These are phyloP conservation scores for Platismatia glauca DNA, from an alignment of 495 filamentous ascomycete species.

Conservation along the genomic window DNA sequence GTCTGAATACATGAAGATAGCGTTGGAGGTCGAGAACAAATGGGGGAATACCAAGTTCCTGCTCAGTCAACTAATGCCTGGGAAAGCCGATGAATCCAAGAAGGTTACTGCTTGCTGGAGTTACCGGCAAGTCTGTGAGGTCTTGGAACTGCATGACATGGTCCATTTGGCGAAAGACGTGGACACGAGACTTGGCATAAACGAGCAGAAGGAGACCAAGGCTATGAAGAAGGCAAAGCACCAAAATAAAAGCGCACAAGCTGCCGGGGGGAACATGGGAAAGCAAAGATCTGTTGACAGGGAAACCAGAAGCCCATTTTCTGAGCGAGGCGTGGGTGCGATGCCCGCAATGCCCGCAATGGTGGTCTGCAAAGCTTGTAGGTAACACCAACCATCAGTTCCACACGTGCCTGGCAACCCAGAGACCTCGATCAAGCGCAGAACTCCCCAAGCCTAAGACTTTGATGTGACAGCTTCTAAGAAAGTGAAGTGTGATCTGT, in stretches of 20 bases:
- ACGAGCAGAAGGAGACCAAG: slow-evolving; percentile 37
- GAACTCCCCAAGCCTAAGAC: background rate
- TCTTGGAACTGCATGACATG: slow-evolving; percentile 53
- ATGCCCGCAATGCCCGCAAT: slow-evolving; percentile 12
- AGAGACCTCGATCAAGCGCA: background rate
- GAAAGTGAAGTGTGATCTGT: background rate
- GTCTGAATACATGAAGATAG: slow-evolving; percentile 57
- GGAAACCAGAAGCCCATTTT: slow-evolving; percentile 26
- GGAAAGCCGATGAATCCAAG: slow-evolving; percentile 55
- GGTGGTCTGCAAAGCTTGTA: slow-evolving; percentile 13
- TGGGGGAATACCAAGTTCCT: slow-evolving; percentile 87
- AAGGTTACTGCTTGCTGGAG: slow-evolving; percentile 48
- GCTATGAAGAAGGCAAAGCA: slow-evolving; percentile 45
- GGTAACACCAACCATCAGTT: background rate
- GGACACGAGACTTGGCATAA: slow-evolving; percentile 55
- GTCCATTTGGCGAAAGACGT: slow-evolving; percentile 48
- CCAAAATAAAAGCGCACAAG: slow-evolving; percentile 32
- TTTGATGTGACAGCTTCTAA: background rate
- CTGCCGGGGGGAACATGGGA: slow-evolving; percentile 30
- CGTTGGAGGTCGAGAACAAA: slow-evolving; percentile 71
- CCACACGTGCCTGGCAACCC: background rate
- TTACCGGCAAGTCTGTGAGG: slow-evolving; percentile 55
- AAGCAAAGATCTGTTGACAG: slow-evolving; percentile 22
- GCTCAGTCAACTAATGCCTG: slow-evolving; percentile 74
- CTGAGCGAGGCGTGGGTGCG: slow-evolving; percentile 26